phyloP scores from a whole-genome alignment of 495 filamentous ascomycete species.

The Letharia columbiana region DNA sequence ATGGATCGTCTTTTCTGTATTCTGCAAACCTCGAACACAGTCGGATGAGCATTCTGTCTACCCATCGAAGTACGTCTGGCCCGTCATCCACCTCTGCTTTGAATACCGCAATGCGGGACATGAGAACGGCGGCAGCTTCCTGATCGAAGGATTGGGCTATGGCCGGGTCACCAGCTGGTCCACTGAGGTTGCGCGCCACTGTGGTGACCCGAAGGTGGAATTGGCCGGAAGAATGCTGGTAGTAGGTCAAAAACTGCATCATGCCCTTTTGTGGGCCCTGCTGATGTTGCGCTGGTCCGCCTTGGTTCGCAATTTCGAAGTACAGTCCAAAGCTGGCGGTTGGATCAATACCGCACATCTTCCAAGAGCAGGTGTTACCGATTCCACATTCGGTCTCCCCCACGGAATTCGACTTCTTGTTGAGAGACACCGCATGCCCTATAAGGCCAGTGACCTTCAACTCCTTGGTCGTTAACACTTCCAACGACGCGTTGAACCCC shows the following conservation, averaged over 20 bases:
- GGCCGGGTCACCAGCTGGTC: slow-evolving; percentile 92
- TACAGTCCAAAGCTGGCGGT: slow-evolving; percentile 90
- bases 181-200: slow-evolving; percentile 82
- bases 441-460: slow-evolving; percentile 98
- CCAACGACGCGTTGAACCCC: slow-evolving; percentile 96
- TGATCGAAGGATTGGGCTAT: slow-evolving; percentile 98
- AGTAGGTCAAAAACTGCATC: slow-evolving; percentile 99
- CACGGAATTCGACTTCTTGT: slow-evolving; percentile 96
- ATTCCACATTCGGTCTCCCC: slow-evolving; percentile 98
- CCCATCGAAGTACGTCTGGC: slow-evolving; percentile 97
- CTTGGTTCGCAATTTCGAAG: slow-evolving; percentile 95
- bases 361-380: slow-evolving; percentile 98
- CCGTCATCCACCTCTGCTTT: slow-evolving; percentile 99
- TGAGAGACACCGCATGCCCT: slow-evolving; percentile 89
- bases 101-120: slow-evolving; percentile 97
- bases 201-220: slow-evolving; percentile 96
- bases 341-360: slow-evolving; percentile 98
- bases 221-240: slow-evolving; percentile 92
- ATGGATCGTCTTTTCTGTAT: slow-evolving; percentile 96
- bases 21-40: slow-evolving; percentile 96
- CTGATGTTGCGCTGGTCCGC: slow-evolving; percentile 75
- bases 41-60: slow-evolving; percentile 96
- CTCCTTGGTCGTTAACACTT: slow-evolving; percentile 96
- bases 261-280: slow-evolving; percentile 85
- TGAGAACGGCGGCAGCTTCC: slow-evolving; percentile 93